Percentiles rank a stretch among this genome's conserved stretches.
phyloP scores from a whole-genome alignment of 495 filamentous ascomycete genomes.

The Amniculicola lignicola region DNA sequence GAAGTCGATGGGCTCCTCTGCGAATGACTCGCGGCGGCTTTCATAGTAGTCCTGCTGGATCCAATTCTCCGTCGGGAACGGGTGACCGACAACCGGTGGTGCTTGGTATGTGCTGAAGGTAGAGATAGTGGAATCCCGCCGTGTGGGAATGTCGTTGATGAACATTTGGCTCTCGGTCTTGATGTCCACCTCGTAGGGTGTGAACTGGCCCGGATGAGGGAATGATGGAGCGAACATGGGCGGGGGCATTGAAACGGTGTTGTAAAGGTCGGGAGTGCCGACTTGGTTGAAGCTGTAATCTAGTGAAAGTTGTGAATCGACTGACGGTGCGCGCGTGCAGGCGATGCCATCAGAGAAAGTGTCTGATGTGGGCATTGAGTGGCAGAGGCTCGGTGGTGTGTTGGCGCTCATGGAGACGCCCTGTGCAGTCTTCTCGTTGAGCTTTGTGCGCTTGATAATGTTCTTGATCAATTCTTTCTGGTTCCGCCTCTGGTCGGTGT shows the following conservation, averaged over 20 bases:
- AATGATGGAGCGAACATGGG: conserved; percentile 41
- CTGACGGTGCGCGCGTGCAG: conserved; percentile 68
- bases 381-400: conserved; percentile 75
- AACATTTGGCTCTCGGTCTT: conserved; percentile 94
- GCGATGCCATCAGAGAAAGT: conserved; percentile 70
- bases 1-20: conserved; percentile 64
- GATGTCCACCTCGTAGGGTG: conserved; percentile 91
- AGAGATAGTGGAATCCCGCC: conserved; percentile 77
- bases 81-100: conserved; percentile 62
- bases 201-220: conserved; percentile 50
- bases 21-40: conserved; percentile 57
- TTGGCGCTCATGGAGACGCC: conserved; percentile 54
- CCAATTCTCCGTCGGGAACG: conserved; percentile 68
- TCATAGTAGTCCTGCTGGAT: conserved; percentile 68
- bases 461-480: conserved; percentile 96
- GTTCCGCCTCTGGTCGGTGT: conserved; percentile 72
- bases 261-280: conserved; percentile 38
- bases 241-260: conserved; percentile 40
- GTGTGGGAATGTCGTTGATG: conserved; percentile 81
- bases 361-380: conserved; percentile 76
- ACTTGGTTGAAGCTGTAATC: conserved; percentile 72
- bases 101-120: conserved; percentile 83
- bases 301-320: conserved; percentile 72
- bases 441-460: conserved; percentile 95
- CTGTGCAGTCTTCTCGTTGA: conserved; percentile 71